Base-by-base conservation (phyloP, 179 eudicot species). In the Sideroxylon spinosum region DNA sequence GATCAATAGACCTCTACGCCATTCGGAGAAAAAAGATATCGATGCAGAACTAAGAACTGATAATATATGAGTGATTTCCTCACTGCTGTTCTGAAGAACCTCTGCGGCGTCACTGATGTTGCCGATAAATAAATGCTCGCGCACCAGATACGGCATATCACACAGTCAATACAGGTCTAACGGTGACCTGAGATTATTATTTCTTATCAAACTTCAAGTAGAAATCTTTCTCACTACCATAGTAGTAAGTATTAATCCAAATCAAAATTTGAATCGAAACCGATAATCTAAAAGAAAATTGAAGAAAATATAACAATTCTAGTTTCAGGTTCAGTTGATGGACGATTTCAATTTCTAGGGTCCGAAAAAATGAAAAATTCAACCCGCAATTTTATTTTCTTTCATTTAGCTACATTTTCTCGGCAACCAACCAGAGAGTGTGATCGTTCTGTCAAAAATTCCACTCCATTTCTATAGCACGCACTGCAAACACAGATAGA, bases 11-110 rank as follows among this genome's bases (percentile, higher is more conserved):
- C 79, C 66, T 10, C 80, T 83, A 6, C 92, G 89, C 98, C 98
- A 95, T 83, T 95, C 93, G 0, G 87, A 74, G 82, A 95, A 95
- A 77, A 95, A 95, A 11, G 97, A 87, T 49, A 91, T 90, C n/a
- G 97, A 91, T 14, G 90, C 87, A 5, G 98, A 93, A 68, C 97
- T 93, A 32, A 95, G 84, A 25, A 91, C 80, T 7, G 98, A 95
- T 1, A 95, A 80, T 60, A 95, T 72, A 46, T 95, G 95, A 16
- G 95, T 95, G 73, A 95, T 79, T 28, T 87, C 88, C 12, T 77
- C 74, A 78, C 86, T 88, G 0, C 85, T 89, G 13, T 90, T 84
- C 82, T 88, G 85, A 9, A 93, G 95, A 69, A 90, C 68, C 57
- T 91, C 90, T 0, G 91, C 98, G 0, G 97, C 97, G 37, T 87